A percentile compares a stretch with the other conserved stretches of the same genome.
Conservation (phyloP, 176 grass and related monocot genomes). For the Paspalum notatum region DNA sequence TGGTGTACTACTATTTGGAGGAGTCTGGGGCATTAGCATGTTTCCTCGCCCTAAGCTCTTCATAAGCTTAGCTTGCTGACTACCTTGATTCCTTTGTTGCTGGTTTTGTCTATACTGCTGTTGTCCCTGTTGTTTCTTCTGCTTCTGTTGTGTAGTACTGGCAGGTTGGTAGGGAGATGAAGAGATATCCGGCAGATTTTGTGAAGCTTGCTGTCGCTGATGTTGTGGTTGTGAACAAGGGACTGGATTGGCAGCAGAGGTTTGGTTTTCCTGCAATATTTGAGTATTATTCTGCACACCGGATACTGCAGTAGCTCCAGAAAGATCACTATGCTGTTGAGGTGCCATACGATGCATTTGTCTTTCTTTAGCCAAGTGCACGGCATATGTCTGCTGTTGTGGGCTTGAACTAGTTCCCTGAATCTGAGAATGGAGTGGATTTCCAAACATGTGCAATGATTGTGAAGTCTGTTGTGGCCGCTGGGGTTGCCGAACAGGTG, state of each 20-base stretch:
- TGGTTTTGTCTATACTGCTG: constrained; percentile 69
- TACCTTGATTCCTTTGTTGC: constrained; percentile 73
- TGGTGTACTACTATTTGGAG: constrained; percentile 46
- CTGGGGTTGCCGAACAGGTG: constrained; percentile 69
- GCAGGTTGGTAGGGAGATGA: constrained; percentile 49
- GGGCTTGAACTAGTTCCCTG: constrained; percentile 60
- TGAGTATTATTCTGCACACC: constrained; percentile 50
- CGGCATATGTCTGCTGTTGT: constrained; percentile 68
- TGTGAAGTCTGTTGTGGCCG: constrained; percentile 58
- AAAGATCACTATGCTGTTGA: constrained; percentile 56
- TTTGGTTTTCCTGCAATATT: constrained; percentile 46
- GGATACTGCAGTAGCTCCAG: constrained; percentile 48
- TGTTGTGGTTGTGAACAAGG: constrained; percentile 54
- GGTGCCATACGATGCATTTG: constrained; percentile 49
- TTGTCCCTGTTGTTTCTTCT: constrained; percentile 67
- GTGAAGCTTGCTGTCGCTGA: constrained; percentile 49
- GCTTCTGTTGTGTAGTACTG: constrained; percentile 60
- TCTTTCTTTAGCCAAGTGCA: constrained; percentile 66
- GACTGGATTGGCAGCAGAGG: constrained; percentile 38
- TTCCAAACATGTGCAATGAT: constrained; percentile 59
- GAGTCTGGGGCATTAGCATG: constrained; percentile 63
- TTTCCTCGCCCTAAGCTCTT: constrained; percentile 83
- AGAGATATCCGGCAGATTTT: constrained; percentile 42
- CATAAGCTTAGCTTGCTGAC: constrained; percentile 80
- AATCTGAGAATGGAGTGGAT: constrained; percentile 54